Conservation (phyloP, 192 early-diverging fungal species). For the Piromyces finnis region DNA sequence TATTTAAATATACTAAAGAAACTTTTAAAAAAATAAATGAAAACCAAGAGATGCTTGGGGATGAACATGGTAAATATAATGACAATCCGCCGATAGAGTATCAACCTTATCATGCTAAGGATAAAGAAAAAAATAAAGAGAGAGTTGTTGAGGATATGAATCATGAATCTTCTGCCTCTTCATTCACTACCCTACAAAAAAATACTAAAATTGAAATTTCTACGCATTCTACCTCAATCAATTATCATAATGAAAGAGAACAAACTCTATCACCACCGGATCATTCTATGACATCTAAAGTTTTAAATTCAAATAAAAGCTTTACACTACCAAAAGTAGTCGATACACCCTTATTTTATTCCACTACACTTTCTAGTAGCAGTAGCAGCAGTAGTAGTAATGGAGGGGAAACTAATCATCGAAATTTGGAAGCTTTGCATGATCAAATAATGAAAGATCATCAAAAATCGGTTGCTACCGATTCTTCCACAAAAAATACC, state of each 20-base stretch:
- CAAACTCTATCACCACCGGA: background rate
- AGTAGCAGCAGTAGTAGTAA: background rate
- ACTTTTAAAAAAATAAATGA: too few relatives aligned
- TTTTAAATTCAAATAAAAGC: background rate
- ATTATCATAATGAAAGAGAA: background rate
- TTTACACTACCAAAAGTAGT: background rate
- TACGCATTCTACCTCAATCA: background rate
- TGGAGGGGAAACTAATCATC: background rate
- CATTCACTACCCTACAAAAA: too few relatives aligned
- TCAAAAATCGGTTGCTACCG: background rate
- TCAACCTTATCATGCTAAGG: too few relatives aligned
- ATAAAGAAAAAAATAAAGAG: too few relatives aligned
- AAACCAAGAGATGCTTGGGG: too few relatives aligned
- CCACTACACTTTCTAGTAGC: background rate
- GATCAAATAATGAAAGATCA: background rate
- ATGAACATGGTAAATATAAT: too few relatives aligned
- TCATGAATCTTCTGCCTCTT: too few relatives aligned
- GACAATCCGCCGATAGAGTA: too few relatives aligned
- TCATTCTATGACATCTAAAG: background rate
- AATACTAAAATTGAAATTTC: too few relatives aligned
- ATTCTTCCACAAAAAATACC: too few relatives aligned
- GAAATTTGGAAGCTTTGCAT: background rate
- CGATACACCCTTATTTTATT: background rate
- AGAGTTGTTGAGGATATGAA: too few relatives aligned
- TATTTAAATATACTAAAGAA: too few relatives aligned